Percentiles rank a stretch among this genome's conserved stretches.
phyloP scores from a whole-genome alignment of 306 rosid species.

The Ochetophila trinervis region DNA sequence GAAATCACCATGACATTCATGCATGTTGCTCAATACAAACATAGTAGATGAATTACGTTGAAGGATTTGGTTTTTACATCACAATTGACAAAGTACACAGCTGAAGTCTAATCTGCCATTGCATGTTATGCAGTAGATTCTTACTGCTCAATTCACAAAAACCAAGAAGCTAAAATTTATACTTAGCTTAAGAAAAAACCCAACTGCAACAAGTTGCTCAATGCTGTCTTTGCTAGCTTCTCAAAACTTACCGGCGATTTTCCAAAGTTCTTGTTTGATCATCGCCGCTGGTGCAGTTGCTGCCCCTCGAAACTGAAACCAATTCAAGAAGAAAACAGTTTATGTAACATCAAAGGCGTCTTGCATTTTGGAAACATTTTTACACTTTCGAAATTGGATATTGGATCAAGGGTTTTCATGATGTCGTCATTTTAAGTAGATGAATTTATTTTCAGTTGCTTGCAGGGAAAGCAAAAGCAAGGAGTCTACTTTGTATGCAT shows the following conservation, averaged over 20 bases:
- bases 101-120: background rate
- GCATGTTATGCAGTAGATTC: too few relatives aligned
- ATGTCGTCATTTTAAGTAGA: conserved; percentile 6
- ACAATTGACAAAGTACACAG: conserved; percentile 10
- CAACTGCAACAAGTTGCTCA: too few relatives aligned
- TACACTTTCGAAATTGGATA: too few relatives aligned
- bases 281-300: conserved; percentile 55
- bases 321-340: conserved; percentile 14
- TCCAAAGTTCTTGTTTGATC: conserved; percentile 68
- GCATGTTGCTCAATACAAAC: background rate
- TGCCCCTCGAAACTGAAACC: conserved; percentile 67
- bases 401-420: too few relatives aligned
- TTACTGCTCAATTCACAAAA: background rate
- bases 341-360: conserved; percentile 6
- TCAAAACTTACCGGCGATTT: conserved; percentile 45
- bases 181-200: background rate
- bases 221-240: conserved; percentile 3
- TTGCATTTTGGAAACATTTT: too few relatives aligned
- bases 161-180: background rate
- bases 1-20: background rate
- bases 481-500: background rate
- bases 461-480: background rate
- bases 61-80: conserved; percentile 13
- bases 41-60: conserved; percentile 18
- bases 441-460: background rate